Evolutionary conservation across 2,329 filamentous ascomycete species (phyloP), one percentile per base, ranked within the genome.

Genomic region (Cordyceps javanica): DNA sequence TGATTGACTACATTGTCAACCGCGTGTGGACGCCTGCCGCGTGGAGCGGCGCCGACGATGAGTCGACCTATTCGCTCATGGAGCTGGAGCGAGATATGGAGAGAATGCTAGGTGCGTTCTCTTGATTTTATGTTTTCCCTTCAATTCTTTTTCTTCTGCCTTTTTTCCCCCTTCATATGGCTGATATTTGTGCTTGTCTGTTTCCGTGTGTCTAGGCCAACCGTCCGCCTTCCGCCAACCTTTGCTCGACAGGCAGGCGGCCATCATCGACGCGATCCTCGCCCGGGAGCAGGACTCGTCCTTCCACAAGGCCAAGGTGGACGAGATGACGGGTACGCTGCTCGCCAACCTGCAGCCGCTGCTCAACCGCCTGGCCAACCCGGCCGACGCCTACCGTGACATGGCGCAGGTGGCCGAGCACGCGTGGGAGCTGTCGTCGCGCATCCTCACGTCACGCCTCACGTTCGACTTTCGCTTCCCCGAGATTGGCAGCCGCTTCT

Each of bases 391-490:
- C 11, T 71, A 70, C 53, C 68, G 67, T 45, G 78, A 80, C 57
- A 71, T 81, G 26, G 69, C 72, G 60, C 60, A 61, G 53, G 70
- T 82, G 26, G 67, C 72, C 50, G 69, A 72, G 56, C 63, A 67
- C 11, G 75, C 75, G 0, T 77, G 77, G 70, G 73, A 75, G 34
- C 65, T 80, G 5, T 78, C 77, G 1, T 72, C 72, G 42, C 72
- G 74, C 62, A 75, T 83, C 63, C 73, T 78, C 62, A 74, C 72
- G 50, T 72, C 69, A 49, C 69, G 74, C 16, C 63, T 75, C 41
- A 74, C 73, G 0, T 76, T 80, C 61, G 72, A 77, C 58, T 75
- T 79, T 49, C 70, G 71, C 46, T 83, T 82, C 67, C 77, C 77
- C 36, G 77, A 81, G 58, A 75, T 77, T 10, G 74, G 75, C 59